Percentiles rank a stretch among this genome's conserved stretches.
These are phyloP conservation scores for Spathaspora boniae DNA, from an alignment of 805 yeast species.

Conservation along the genomic window DNA sequence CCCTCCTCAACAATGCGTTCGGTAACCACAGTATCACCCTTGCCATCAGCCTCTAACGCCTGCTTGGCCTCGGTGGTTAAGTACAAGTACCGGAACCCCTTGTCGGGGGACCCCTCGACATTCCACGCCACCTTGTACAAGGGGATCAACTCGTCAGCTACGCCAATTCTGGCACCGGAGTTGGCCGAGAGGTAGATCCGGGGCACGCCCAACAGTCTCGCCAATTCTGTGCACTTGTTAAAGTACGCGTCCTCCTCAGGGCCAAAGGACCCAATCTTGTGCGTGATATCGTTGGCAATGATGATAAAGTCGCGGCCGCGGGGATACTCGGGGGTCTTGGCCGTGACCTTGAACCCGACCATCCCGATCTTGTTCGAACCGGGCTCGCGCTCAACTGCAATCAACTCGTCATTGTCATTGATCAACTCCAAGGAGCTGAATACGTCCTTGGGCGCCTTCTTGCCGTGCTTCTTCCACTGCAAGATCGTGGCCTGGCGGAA, in stretches of 20 bases:
- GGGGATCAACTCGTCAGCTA: conserved; percentile 94
- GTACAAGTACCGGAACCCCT: conserved; percentile 90
- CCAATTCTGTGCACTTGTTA: conserved; percentile 87
- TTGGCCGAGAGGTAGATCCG: conserved; percentile 94
- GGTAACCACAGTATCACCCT: conserved; percentile 60
- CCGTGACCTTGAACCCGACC: conserved; percentile 92
- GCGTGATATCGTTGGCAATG: conserved; percentile 96
- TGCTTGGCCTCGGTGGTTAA: conserved; percentile 64
- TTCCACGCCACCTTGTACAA: conserved; percentile 92
- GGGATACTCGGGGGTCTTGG: conserved; percentile 96
- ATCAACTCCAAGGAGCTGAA: conserved; percentile 82
- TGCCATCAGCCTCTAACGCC: conserved; percentile 55
- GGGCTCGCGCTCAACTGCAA: conserved; percentile 91
- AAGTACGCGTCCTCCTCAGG: conserved; percentile 93
- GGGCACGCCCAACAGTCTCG: conserved; percentile 89
- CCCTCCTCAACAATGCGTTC: conserved; percentile 84
- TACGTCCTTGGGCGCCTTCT: conserved; percentile 70
- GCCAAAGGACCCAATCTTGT: conserved; percentile 97
- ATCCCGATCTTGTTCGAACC: conserved; percentile 96
- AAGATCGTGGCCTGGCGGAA: conserved; percentile 88
- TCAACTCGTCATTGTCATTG: conserved; percentile 70
- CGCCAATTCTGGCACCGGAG: conserved; percentile 98
- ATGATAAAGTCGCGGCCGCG: conserved; percentile 90
- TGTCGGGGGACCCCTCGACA: conserved; percentile 64
- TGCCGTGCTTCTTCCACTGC: conserved; percentile 73